Evolutionary conservation across 179 eudicot species (phyloP).

Genomic region (Carnegiea gigantea): DNA sequence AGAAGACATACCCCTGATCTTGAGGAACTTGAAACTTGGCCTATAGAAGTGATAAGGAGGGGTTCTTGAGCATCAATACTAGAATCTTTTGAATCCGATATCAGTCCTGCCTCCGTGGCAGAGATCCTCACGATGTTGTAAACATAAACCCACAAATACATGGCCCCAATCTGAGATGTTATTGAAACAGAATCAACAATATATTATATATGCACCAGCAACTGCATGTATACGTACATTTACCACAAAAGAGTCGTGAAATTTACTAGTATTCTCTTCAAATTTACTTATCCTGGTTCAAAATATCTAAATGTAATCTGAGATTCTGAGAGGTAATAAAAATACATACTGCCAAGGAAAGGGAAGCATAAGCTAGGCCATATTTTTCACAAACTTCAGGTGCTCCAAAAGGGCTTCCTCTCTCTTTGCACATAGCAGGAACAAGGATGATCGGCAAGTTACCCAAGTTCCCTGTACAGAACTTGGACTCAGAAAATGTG

Average conservation of each 20-base stretch:
- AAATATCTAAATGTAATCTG: not conserved
- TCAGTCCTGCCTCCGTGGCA: slow-evolving; percentile 16
- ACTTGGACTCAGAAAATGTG: not conserved
- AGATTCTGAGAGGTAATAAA: not conserved
- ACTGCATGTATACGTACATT: no score
- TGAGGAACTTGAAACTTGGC: not conserved
- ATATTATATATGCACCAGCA: not conserved
- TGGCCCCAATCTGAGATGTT: slow-evolving; percentile 59
- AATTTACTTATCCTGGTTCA: no score
- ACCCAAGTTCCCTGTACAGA: slow-evolving; percentile 64
- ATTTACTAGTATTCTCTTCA: no score
- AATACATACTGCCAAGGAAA: slow-evolving; percentile 68
- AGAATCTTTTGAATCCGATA: not conserved
- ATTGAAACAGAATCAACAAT: not conserved
- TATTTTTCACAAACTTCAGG: slow-evolving; percentile 47
- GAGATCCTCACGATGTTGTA: slow-evolving; percentile 54
- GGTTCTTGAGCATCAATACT: not conserved
- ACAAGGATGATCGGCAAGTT: slow-evolving; percentile 62
- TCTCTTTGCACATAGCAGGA: slow-evolving; percentile 79
- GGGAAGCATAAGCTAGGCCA: slow-evolving; percentile 67
- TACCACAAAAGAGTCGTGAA: no score
- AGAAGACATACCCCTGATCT: not conserved
- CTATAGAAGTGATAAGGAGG: slow-evolving; percentile 1
- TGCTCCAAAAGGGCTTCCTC: slow-evolving; percentile 65
- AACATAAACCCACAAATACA: slow-evolving; percentile 67